Evolutionary conservation across 306 rosid genomes (phyloP).

Genomic region (Cucumis cinereus): DNA sequence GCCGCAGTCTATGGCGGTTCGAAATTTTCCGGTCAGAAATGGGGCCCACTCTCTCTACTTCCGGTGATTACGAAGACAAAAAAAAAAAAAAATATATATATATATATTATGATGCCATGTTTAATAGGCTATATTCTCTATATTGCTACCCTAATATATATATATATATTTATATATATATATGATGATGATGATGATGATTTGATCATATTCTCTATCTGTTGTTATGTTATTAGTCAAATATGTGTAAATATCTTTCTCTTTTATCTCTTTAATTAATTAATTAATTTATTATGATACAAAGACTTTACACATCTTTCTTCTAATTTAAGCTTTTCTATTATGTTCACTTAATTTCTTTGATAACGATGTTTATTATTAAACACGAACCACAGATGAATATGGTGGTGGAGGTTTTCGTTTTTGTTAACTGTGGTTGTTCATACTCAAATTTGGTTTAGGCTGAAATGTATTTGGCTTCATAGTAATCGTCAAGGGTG

Average conservation of each 20-base stretch:
- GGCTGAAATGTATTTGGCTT: too few relatives aligned
- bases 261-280: not conserved
- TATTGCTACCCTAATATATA: not conserved
- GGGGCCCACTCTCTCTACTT: not conserved
- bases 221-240: not conserved
- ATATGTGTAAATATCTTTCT: not conserved
- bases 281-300: not conserved
- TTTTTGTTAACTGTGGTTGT: too few relatives aligned
- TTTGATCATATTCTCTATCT: not conserved
- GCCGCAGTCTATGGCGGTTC: not conserved
- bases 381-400: too few relatives aligned
- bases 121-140: too few relatives aligned
- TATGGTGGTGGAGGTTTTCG: too few relatives aligned
- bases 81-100: too few relatives aligned
- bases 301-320: not conserved
- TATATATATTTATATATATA: too few relatives aligned
- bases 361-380: not conserved
- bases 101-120: not conserved
- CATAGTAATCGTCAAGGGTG: too few relatives aligned
- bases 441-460: too few relatives aligned
- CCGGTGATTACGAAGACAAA: too few relatives aligned
- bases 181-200: too few relatives aligned
- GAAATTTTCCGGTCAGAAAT: not conserved
- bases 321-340: not conserved
- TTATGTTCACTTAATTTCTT: too few relatives aligned